phyloP scores from a whole-genome alignment of 257 asterid genomes.

The Nicotiana noctiflora region DNA sequence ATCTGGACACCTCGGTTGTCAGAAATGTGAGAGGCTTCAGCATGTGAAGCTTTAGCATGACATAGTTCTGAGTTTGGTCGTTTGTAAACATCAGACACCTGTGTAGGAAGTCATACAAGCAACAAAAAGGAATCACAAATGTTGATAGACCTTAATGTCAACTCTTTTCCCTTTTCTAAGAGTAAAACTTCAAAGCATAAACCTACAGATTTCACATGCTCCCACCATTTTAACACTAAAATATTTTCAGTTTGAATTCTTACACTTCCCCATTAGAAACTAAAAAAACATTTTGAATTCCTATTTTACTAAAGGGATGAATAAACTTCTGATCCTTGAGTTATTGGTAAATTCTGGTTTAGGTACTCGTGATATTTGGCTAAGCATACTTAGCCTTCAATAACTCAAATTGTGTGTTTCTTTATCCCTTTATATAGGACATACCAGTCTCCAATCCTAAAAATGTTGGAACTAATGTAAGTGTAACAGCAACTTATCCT shows the following conservation, averaged over 20 bases:
- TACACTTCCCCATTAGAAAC: neutral
- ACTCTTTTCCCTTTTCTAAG: neutral
- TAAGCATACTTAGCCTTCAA: neutral
- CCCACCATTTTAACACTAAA: neutral
- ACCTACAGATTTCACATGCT: neutral
- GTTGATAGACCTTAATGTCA: neutral
- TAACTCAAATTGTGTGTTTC: neutral
- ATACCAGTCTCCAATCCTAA: neutral
- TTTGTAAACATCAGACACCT: conserved; percentile 89
- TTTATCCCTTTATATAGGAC: neutral
- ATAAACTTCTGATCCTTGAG: neutral
- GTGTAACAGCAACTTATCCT: neutral
- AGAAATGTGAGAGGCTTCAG: conserved; percentile 49
- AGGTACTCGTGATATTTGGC: neutral
- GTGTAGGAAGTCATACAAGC: conserved; percentile 14
- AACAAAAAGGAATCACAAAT: neutral
- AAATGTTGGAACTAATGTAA: neutral
- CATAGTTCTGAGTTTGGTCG: conserved; percentile 70
- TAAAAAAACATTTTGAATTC: neutral
- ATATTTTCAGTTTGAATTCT: neutral
- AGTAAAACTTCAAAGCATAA: neutral
- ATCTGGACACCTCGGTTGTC: conserved; percentile 69
- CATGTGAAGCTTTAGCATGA: conserved; percentile 56
- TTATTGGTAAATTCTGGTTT: neutral
- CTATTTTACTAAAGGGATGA: neutral